Conservation (phyloP, 208 protist species). For the Trypanosoma lewisi region DNA sequence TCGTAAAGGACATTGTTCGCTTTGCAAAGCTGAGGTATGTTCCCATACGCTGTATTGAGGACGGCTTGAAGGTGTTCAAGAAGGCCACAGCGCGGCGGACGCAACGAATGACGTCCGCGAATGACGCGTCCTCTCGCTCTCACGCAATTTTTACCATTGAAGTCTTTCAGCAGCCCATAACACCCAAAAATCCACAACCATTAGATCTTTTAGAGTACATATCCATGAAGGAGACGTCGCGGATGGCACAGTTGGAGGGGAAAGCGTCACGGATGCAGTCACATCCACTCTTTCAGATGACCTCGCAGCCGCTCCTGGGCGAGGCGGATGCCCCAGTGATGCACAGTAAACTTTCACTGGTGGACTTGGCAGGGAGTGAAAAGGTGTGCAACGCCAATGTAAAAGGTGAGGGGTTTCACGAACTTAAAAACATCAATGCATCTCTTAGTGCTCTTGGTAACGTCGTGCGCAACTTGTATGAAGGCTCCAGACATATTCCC, state of each 20-base stretch:
- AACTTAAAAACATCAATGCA: constrained; percentile 91
- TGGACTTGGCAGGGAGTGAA: constrained; percentile 94
- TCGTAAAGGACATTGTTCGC: constrained; percentile 69
- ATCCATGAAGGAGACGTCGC: constrained; percentile 50
- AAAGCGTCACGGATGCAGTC: constrained; percentile 30
- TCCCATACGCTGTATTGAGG: constrained; percentile 61
- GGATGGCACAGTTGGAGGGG: constrained; percentile 30
- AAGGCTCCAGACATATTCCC: constrained; percentile 72
- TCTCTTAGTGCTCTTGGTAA: constrained; percentile 92
- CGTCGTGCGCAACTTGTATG: constrained; percentile 87
- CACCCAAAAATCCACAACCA: constrained; percentile 41
- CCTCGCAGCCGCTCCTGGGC: constrained; percentile 36
- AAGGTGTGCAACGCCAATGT: constrained; percentile 63
- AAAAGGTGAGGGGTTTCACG: constrained; percentile 64
- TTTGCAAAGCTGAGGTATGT: constrained; percentile 68
- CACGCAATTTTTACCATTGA: constrained; percentile 92
- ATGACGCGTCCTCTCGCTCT: constrained; percentile 86
- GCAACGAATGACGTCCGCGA: constrained; percentile 79
- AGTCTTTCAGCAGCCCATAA: constrained; percentile 58
- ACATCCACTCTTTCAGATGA: constrained; percentile 27
- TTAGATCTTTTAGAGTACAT: constrained; percentile 42
- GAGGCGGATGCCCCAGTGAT: constrained; percentile 34
- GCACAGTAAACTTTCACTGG: constrained; percentile 81
- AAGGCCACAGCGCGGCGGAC: constrained; percentile 61
- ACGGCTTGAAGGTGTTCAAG: constrained; percentile 72